phyloP scores from a whole-genome alignment of 1,284 basidiomycete genomes.

The Macrocystidia cucumis region DNA sequence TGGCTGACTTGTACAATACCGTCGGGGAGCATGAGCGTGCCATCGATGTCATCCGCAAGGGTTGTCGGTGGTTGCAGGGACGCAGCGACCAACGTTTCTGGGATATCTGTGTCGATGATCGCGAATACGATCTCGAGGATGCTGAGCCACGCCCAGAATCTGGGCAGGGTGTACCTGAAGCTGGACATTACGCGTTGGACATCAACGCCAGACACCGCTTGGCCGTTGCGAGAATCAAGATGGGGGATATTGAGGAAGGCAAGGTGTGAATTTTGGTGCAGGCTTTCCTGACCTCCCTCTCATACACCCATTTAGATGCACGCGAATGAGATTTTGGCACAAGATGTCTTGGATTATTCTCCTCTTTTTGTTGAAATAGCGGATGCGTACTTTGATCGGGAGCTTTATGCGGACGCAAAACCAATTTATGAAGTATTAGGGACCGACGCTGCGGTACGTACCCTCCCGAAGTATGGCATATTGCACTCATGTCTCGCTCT shows the following conservation, averaged over 20 bases:
- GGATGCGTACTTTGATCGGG: constrained; percentile 74
- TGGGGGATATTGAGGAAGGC: constrained; percentile 78
- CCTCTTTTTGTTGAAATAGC: constrained; percentile 79
- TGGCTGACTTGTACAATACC: constrained; percentile 80
- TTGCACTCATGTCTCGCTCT: constrained; percentile 1
- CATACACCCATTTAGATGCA: constrained; percentile 50
- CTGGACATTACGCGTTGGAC: constrained; percentile 64
- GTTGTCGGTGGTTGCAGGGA: constrained; percentile 87
- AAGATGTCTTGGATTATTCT: constrained; percentile 72
- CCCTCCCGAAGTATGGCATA: neutral
- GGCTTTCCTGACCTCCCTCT: constrained; percentile 5
- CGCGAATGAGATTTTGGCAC: constrained; percentile 58
- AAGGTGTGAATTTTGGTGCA: constrained; percentile 46
- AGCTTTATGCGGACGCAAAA: constrained; percentile 69
- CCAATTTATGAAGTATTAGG: constrained; percentile 74
- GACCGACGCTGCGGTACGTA: constrained; percentile 59
- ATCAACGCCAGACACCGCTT: constrained; percentile 82
- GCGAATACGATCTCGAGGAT: constrained; percentile 69
- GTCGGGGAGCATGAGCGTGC: constrained; percentile 65
- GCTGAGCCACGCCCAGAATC: constrained; percentile 21
- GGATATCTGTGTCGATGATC: constrained; percentile 80
- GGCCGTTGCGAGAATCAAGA: constrained; percentile 77
- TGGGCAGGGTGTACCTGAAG: constrained; percentile 26
- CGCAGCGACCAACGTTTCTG: constrained; percentile 69
- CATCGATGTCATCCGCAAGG: constrained; percentile 65